Base-by-base conservation (phyloP, 2,329 filamentous ascomycete species). In the Arthrinium phaeospermum region DNA sequence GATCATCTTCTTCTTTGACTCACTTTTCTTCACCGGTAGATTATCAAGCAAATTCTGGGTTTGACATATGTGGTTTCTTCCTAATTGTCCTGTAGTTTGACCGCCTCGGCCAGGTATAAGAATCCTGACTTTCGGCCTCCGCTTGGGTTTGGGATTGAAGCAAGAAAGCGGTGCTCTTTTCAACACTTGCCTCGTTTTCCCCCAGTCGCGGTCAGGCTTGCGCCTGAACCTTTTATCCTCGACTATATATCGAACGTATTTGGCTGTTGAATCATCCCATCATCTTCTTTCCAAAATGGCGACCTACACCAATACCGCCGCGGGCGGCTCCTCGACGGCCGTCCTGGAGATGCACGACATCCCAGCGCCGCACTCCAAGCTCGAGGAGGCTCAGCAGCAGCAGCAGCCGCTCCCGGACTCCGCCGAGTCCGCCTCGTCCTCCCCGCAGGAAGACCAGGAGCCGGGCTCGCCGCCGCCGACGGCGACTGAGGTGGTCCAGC, bases 401-500 rank as follows among this genome's bases (percentile, higher is more conserved):
- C 41, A 6, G 13, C 45, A 19, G 45, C 45, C 45, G 45, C 14
- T 16, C 45, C 45, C 45, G 45, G 45, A 46, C 14, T 16, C 45
- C 14, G 10, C 44, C 16, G 45, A 19, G 16, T 47, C 45, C 5
- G 6, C 45, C 45, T 64, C n/a, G n/a, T n/a, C n/a, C n/a, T n/a
- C n/a, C 57, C 34, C 57, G 0, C 57, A 37, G 8, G 53, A 37
- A 2, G 30, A 37, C 53, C 53, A 37, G 3, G 30, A 37, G 30
- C 53, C 53, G 53, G 22, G 53, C 53, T 61, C 76, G n/a, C 72
- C 74, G 34, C 75, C 78, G n/a, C 73, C 37, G 53, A 73, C 74
- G n/a, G 72, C 75, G 12, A 30, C 74, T 10, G 75, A 77, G n/a
- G 74, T 74, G n/a, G 74, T 77, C n/a, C 78, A 88, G 77, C 83